Percentiles rank a stretch among this genome's conserved stretches.
Conservation (phyloP, 768 basidiomycete species). For the Termitomyces sp. region DNA sequence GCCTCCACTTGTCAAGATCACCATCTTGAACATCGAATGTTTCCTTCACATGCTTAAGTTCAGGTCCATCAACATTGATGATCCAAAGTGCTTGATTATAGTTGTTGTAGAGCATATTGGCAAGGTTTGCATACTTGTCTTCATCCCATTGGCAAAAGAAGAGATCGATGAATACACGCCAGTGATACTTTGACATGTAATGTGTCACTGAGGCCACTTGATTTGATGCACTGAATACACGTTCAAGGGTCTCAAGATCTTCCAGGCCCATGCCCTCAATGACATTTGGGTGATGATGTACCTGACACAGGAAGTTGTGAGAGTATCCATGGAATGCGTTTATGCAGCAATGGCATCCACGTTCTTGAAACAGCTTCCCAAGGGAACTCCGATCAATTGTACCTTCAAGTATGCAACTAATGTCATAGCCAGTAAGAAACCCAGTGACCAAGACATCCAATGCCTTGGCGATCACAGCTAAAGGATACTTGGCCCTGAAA, state of each 20-base stretch:
- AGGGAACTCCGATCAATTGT: constrained; percentile 17
- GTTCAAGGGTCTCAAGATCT: constrained; percentile 26
- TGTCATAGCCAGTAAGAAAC: constrained; percentile 17
- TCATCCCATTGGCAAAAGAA: constrained; percentile 25
- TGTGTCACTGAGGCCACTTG: constrained; percentile 11
- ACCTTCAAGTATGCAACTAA: constrained; percentile 17
- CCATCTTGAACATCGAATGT: background rate
- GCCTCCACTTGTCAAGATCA: background rate
- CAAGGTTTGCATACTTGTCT: constrained; percentile 25
- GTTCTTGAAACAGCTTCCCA: background rate
- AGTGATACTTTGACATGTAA: constrained; percentile 15
- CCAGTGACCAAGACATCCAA: constrained; percentile 13
- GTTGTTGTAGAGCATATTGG: background rate
- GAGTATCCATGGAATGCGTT: background rate
- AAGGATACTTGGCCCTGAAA: constrained; percentile 21
- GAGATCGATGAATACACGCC: constrained; percentile 20
- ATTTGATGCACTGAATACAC: constrained; percentile 25
- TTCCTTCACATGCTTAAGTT: background rate
- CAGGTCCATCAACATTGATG: background rate
- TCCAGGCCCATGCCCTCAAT: constrained; percentile 14
- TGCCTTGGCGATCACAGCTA: constrained; percentile 16
- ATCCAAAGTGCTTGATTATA: background rate
- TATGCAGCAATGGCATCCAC: constrained; percentile 9
- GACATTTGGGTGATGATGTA: constrained; percentile 21
- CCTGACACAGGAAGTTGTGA: constrained; percentile 19